phyloP scores from a whole-genome alignment of 352 stramenopile genomes.

The Phytophthora pinifolia region DNA sequence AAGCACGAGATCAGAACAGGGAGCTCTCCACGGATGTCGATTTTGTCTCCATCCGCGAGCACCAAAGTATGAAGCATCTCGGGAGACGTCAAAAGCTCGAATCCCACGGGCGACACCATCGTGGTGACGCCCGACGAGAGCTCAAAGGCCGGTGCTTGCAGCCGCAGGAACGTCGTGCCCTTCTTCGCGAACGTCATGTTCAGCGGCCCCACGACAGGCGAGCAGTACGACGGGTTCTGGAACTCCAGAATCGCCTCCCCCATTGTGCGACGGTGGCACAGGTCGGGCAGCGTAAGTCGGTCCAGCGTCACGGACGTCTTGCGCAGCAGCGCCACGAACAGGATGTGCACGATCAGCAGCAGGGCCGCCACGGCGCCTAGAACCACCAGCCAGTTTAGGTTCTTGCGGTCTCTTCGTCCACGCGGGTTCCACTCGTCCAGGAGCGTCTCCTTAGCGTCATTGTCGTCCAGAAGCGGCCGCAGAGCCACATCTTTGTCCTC shows the following conservation, averaged over 20 bases:
- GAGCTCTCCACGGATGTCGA: slow-evolving; percentile 49
- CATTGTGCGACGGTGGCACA: slow-evolving; percentile 57
- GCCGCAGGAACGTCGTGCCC: slow-evolving; percentile 41
- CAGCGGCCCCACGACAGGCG: slow-evolving; percentile 57
- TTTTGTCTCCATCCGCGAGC: slow-evolving; percentile 38
- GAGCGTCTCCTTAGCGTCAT: neutral
- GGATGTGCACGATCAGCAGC: slow-evolving; percentile 53
- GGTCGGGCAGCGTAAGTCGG: slow-evolving; percentile 63
- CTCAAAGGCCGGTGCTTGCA: slow-evolving; percentile 55
- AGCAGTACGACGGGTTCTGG: slow-evolving; percentile 80
- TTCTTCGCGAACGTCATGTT: slow-evolving; percentile 60
- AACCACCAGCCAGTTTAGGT: slow-evolving; percentile 23
- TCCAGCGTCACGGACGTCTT: slow-evolving; percentile 61
- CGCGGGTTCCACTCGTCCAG: slow-evolving; percentile 1
- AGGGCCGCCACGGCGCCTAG: slow-evolving; percentile 30
- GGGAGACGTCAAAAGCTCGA: slow-evolving; percentile 49
- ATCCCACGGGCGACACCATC: slow-evolving; percentile 45
- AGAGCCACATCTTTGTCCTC: slow-evolving; percentile 12
- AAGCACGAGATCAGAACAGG: slow-evolving; percentile 67
- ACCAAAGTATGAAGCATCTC: slow-evolving; percentile 52
- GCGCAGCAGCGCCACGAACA: slow-evolving; percentile 63
- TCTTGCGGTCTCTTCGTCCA: slow-evolving; percentile 4
- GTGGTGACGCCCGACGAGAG: slow-evolving; percentile 51
- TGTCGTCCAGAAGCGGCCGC: slow-evolving; percentile 24
- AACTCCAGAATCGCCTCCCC: slow-evolving; percentile 61